phyloP scores from a whole-genome alignment of 495 filamentous ascomycete species.

The Lasiosphaeria miniovina region DNA sequence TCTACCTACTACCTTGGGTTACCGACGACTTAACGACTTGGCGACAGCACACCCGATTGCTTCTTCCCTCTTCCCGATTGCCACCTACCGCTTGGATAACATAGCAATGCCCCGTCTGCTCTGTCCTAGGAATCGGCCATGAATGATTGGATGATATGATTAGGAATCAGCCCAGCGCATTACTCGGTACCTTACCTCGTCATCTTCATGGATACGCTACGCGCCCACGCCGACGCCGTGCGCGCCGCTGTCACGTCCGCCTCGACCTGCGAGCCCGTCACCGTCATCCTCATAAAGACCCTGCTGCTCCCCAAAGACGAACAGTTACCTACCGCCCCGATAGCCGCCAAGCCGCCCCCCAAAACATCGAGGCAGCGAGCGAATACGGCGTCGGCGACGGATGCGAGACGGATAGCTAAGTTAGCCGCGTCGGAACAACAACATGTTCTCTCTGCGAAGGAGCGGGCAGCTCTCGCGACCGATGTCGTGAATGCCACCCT shows the following conservation, averaged over 20 bases:
- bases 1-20: no score
- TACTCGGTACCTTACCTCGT: conserved; percentile 4
- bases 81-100: conserved; percentile 12
- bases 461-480: conserved; percentile 71
- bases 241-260: conserved; percentile 48
- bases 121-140: conserved; percentile 14
- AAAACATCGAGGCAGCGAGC: conserved; percentile 31
- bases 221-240: conserved; percentile 46
- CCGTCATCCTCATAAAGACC: conserved; percentile 46
- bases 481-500: conserved; percentile 75
- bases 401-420: conserved; percentile 20
- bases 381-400: conserved; percentile 15
- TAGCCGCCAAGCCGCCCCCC: conserved; percentile 16
- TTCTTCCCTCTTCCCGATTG: background rate
- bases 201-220: conserved; percentile 45
- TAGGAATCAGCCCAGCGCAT: conserved; percentile 30
- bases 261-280: conserved; percentile 52
- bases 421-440: conserved; percentile 11
- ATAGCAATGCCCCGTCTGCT: no score
- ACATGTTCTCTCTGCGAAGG: conserved; percentile 50
- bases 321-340: conserved; percentile 18
- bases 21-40: no score
- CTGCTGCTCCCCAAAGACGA: conserved; percentile 43
- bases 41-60: background rate
- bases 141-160: conserved; percentile 18